Evolutionary conservation across 805 yeast species (phyloP).

Genomic region (Clavispora santaluciae): DNA sequence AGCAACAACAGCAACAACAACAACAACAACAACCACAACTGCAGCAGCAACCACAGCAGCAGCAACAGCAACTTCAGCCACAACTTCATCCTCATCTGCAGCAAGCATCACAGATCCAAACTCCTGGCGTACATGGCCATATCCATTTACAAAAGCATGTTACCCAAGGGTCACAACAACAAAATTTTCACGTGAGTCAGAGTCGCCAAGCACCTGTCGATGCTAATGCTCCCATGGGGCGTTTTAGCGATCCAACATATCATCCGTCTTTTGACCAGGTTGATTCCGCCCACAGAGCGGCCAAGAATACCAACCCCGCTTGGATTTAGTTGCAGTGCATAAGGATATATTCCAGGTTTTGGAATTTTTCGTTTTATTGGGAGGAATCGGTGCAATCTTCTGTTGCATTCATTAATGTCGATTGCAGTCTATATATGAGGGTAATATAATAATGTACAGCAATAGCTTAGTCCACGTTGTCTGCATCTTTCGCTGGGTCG

Average conservation of each 20-base stretch:
- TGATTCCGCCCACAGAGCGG: neutral
- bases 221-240: neutral
- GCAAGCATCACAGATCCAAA: neutral
- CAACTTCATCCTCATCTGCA: constrained; percentile 5
- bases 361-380: neutral
- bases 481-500: constrained; percentile 4
- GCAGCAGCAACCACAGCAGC: constrained; percentile 9
- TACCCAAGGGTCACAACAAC: constrained; percentile 1
- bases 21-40: constrained; percentile 9
- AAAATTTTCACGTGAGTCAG: neutral
- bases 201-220: neutral
- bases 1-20: constrained; percentile 6
- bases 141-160: constrained; percentile 1
- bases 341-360: neutral
- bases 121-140: neutral
- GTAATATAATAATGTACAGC: neutral
- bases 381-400: neutral
- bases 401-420: neutral
- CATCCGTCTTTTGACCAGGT: constrained; percentile 11
- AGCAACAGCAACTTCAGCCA: constrained; percentile 10
- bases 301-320: constrained; percentile 13
- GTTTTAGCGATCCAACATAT: constrained; percentile 2
- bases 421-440: neutral
- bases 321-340: constrained; percentile 10
- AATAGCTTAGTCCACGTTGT: constrained; percentile 5